A percentile compares a stretch with the other conserved stretches of the same genome.
These are phyloP conservation scores for Tuber borchii DNA, from an alignment of 495 filamentous ascomycete species.

Conservation along the genomic window DNA sequence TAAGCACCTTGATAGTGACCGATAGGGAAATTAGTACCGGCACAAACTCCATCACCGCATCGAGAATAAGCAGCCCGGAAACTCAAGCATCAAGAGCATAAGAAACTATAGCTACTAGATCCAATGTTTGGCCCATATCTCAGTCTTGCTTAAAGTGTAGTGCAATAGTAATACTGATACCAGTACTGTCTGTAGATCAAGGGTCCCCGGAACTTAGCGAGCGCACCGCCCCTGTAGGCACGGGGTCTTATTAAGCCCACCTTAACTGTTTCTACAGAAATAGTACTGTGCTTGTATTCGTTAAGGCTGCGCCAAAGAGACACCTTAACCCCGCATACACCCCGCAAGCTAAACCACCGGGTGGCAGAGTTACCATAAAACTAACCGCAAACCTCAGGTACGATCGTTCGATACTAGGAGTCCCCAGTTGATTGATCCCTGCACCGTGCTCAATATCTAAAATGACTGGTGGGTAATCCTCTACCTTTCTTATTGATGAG, in stretches of 20 bases:
- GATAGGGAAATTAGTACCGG: background rate
- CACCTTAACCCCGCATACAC: background rate
- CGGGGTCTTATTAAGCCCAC: background rate
- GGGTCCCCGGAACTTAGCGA: background rate
- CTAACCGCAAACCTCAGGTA: background rate
- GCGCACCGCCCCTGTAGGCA: background rate
- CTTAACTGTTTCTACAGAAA: no score
- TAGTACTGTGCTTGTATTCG: background rate
- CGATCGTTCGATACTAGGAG: background rate
- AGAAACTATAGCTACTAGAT: background rate
- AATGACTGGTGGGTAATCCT: background rate
- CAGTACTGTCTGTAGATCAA: background rate
- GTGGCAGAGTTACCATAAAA: background rate
- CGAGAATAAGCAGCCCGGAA: background rate
- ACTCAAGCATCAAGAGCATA: background rate
- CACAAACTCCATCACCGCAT: background rate
- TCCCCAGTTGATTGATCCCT: background rate
- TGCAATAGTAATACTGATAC: background rate
- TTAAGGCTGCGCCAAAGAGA: background rate
- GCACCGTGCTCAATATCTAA: background rate
- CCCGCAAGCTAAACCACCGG: background rate
- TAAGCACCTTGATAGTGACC: background rate
- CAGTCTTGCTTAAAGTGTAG: background rate
- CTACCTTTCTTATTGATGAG: background rate
- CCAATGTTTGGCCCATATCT: background rate